Evolutionary conservation across 2,329 filamentous ascomycete genomes (phyloP).

Genomic region (Fusarium euwallaceae): DNA sequence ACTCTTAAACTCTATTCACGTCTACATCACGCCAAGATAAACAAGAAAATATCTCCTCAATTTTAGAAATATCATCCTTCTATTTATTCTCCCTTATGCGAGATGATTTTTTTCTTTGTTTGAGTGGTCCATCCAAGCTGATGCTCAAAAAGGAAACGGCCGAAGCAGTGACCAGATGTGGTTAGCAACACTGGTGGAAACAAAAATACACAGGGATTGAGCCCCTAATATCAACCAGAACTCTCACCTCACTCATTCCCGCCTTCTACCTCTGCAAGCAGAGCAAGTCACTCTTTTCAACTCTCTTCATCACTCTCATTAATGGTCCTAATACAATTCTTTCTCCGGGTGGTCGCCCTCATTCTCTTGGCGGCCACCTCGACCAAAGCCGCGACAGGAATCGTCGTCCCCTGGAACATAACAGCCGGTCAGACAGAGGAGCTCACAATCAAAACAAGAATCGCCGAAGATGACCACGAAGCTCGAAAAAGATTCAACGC

Average conservation of each 20-base stretch:
- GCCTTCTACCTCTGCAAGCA: background rate
- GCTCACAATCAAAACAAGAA: conserved; percentile 30
- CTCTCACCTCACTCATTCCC: background rate
- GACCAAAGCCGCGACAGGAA: conserved; percentile 10
- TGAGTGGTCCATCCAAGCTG: background rate
- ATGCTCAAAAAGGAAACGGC: background rate
- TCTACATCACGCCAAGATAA: background rate
- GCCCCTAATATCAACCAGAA: background rate
- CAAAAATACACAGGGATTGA: background rate
- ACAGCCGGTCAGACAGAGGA: conserved; percentile 28
- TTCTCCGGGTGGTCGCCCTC: conserved; percentile 26
- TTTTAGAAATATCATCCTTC: background rate
- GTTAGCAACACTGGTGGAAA: background rate
- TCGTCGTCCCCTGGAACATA: conserved; percentile 40
- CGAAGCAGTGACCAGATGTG: background rate
- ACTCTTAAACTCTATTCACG: background rate
- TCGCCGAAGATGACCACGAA: conserved; percentile 26
- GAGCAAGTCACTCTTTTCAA: background rate
- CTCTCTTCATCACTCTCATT: conserved; percentile 1
- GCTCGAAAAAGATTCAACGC: conserved; percentile 21
- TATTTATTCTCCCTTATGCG: background rate
- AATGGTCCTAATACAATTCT: conserved; percentile 28
- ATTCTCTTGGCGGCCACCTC: conserved; percentile 29
- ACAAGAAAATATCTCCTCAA: too few relatives aligned
- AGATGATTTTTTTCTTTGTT: background rate